A percentile compares a stretch with the other conserved stretches of the same genome.
phyloP scores from a whole-genome alignment of 2,329 filamentous ascomycete genomes.

The Myriosclerotinia duriaeana region DNA sequence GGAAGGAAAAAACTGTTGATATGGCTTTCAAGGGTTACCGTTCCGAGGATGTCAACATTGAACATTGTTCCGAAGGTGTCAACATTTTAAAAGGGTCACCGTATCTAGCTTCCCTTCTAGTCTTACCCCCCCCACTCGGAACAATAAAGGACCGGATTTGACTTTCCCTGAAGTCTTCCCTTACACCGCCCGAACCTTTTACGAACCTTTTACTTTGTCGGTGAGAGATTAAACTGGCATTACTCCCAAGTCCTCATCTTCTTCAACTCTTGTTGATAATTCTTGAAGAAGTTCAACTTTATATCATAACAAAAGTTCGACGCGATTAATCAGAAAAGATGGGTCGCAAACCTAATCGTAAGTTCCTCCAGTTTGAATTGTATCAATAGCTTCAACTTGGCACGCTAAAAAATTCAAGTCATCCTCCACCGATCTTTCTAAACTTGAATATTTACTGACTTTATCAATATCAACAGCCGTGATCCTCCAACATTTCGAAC shows the following conservation, averaged over 20 bases:
- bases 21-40: no score
- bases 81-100: no score
- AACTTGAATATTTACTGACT: constrained; percentile 24
- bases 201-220: constrained; percentile 7
- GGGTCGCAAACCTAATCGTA: constrained; percentile 37
- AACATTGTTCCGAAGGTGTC: no score
- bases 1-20: no score
- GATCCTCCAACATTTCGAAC: constrained; percentile 84
- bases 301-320: background rate
- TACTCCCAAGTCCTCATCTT: no score
- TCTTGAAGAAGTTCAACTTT: background rate
- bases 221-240: constrained; percentile 22
- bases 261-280: constrained; percentile 16
- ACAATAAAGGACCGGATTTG: background rate
- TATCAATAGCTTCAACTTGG: constrained; percentile 12
- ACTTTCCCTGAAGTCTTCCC: background rate
- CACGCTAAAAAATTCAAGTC: constrained; percentile 5
- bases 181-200: no score
- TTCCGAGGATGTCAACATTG: no score
- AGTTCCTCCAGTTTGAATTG: constrained; percentile 16
- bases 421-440: constrained; percentile 4
- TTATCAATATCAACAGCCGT: constrained; percentile 44
- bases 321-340: constrained; percentile 21
- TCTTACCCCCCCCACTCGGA: background rate
- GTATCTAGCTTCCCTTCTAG: background rate